Evolutionary conservation across 2,329 filamentous ascomycete species (phyloP).

Genomic region (Colletotrichum tamarilloi): DNA sequence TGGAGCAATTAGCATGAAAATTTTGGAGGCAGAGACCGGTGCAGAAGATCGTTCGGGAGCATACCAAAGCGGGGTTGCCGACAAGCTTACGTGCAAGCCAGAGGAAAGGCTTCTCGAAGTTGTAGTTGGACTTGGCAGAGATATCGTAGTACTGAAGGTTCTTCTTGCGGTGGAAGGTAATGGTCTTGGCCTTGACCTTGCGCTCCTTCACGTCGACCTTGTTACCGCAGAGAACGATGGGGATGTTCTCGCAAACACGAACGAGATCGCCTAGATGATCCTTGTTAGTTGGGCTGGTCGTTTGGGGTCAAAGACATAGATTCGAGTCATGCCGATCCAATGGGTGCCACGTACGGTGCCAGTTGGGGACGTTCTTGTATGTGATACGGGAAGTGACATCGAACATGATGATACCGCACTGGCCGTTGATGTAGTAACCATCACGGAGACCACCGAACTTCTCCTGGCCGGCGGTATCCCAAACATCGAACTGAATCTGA

Average conservation of each 20-base stretch:
- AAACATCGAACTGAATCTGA: conserved; percentile 98
- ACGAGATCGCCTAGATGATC: conserved; percentile 83
- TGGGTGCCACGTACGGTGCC: conserved; percentile 85
- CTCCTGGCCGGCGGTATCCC: conserved; percentile 99
- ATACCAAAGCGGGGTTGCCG: conserved; percentile 86
- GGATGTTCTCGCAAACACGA: conserved; percentile 99
- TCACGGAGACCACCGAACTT: conserved; percentile 99
- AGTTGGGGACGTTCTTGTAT: conserved; percentile 99
- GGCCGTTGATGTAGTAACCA: conserved; percentile 99
- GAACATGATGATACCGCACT: conserved; percentile 99
- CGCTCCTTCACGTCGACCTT: conserved; percentile 99
- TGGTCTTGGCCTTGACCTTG: conserved; percentile 99
- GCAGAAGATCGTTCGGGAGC: conserved; percentile 46
- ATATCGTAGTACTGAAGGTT: conserved; percentile 99
- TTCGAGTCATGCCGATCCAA: neutral
- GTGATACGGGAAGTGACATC: conserved; percentile 99
- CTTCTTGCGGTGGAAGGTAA: conserved; percentile 99
- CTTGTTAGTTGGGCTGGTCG: neutral
- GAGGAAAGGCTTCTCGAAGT: conserved; percentile 99
- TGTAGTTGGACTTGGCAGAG: conserved; percentile 99
- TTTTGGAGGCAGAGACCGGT: neutral
- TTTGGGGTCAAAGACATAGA: neutral
- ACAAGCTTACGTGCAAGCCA: conserved; percentile 99
- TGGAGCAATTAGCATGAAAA: conserved; percentile 41
- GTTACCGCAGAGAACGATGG: conserved; percentile 98